These are phyloP conservation scores for Incumbomyces delicatus DNA, from an alignment of 2,329 filamentous ascomycete genomes.

Conservation along the genomic window DNA sequence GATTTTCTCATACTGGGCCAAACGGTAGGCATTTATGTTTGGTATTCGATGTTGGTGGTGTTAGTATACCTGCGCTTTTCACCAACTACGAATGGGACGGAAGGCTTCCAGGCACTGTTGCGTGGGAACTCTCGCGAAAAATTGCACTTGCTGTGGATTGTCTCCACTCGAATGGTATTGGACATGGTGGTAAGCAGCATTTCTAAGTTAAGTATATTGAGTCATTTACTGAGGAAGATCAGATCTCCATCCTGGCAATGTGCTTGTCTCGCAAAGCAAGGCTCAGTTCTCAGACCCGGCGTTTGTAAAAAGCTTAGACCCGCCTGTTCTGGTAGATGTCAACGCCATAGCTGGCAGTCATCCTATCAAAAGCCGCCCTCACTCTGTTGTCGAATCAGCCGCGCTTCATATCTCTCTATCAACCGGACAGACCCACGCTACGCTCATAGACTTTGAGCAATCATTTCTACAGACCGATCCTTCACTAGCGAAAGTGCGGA, in stretches of 20 bases:
- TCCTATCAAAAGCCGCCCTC: no score
- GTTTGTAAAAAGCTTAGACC: constrained; percentile 5
- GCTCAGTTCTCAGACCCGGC: constrained; percentile 9
- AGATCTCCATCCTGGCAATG: constrained; percentile 17
- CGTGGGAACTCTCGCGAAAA: no score
- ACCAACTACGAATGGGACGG: no score
- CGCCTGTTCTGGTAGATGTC: no score
- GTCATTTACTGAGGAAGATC: constrained; percentile 6
- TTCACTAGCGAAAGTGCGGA: constrained; percentile 9
- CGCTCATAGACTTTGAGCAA: constrained; percentile 17
- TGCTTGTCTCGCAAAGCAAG: constrained; percentile 9
- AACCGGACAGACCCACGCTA: constrained; percentile 6
- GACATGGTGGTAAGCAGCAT: no score
- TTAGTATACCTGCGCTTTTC: no score
- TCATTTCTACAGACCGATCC: constrained; percentile 11
- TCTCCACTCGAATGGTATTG: no score
- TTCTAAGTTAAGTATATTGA: constrained; percentile 5
- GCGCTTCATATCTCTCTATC: no score
- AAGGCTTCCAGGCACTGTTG: no score
- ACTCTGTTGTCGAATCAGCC: no score
- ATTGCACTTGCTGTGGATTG: no score
- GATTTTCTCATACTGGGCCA: constrained; percentile 10
- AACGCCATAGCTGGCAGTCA: no score
- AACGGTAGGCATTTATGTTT: constrained; percentile 21
- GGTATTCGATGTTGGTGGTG: constrained; percentile 13